A percentile compares a stretch with the other conserved stretches of the same genome.
These are phyloP conservation scores for Aureobasidium sp. DNA, from an alignment of 2,329 filamentous ascomycete species.

Conservation along the genomic window DNA sequence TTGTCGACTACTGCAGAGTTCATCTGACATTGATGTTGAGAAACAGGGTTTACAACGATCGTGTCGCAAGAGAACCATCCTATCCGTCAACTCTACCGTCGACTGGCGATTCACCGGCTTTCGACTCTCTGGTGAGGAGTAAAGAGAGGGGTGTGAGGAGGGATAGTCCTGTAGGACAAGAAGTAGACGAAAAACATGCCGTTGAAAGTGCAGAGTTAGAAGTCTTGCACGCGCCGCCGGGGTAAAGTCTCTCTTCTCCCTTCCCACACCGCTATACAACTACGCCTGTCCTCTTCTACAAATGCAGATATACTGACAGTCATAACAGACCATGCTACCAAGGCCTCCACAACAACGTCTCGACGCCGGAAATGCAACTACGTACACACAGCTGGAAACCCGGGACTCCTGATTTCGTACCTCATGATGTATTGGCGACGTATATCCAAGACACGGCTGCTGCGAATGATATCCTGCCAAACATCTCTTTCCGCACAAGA, in stretches of 20 bases:
- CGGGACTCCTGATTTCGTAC: slow-evolving; percentile 53
- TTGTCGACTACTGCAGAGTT: neutral
- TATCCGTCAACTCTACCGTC: slow-evolving; percentile 39
- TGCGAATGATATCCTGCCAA: slow-evolving; percentile 43
- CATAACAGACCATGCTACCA: slow-evolving; percentile 44
- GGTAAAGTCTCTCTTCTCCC: slow-evolving; percentile 27
- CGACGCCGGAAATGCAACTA: slow-evolving; percentile 44
- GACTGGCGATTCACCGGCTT: slow-evolving; percentile 28
- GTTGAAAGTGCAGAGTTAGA: neutral
- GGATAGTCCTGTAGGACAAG: slow-evolving; percentile 20
- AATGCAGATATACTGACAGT: slow-evolving; percentile 3
- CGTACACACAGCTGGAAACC: slow-evolving; percentile 50
- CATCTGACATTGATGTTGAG: neutral
- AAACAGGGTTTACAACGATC: slow-evolving; percentile 45
- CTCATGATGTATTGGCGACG: slow-evolving; percentile 48
- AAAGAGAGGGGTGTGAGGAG: neutral
- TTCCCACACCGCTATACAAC: neutral
- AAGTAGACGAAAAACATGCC: neutral
- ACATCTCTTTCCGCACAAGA: slow-evolving; percentile 52
- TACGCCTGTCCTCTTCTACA: no score
- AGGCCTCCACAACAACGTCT: slow-evolving; percentile 49
- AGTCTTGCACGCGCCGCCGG: slow-evolving; percentile 44
- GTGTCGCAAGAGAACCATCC: slow-evolving; percentile 40
- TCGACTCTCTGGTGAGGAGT: neutral
- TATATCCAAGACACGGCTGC: slow-evolving; percentile 57